phyloP scores from a whole-genome alignment of 1,284 basidiomycete species.

The Amylostereum chailletii region DNA sequence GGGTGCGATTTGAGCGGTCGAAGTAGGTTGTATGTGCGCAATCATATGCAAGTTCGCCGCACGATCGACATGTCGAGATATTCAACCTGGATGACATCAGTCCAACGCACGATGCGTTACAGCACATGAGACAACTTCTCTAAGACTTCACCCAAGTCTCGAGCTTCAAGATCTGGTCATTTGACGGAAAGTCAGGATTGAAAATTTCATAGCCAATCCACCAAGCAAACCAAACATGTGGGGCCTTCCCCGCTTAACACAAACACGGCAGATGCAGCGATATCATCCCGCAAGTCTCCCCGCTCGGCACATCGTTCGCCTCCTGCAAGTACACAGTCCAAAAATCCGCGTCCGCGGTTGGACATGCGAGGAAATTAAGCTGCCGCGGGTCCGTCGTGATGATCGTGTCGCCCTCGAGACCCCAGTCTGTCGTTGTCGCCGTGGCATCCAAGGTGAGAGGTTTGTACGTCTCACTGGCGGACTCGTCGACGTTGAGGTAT shows the following conservation, averaged over 20 bases:
- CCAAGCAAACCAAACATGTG: too few species aligned
- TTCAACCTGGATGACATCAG: too few species aligned
- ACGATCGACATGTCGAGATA: too few species aligned
- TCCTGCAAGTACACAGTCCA: slow-evolving; percentile 44
- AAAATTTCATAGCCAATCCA: too few species aligned
- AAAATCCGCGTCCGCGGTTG: slow-evolving; percentile 30
- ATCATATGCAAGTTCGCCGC: too few species aligned
- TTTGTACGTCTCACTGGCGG: slow-evolving; percentile 39
- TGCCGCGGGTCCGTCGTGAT: slow-evolving; percentile 41
- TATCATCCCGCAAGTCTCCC: slow-evolving; percentile 33
- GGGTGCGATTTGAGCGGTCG: too few species aligned
- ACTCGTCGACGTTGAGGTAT: slow-evolving; percentile 39
- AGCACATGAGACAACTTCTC: too few species aligned
- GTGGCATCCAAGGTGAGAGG: slow-evolving; percentile 36
- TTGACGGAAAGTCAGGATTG: too few species aligned
- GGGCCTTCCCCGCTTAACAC: slow-evolving; percentile 23
- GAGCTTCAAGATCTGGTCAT: too few species aligned
- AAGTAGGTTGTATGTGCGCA: too few species aligned
- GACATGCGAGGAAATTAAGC: slow-evolving; percentile 49
- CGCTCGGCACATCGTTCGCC: slow-evolving; percentile 40
- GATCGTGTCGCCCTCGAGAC: slow-evolving; percentile 51
- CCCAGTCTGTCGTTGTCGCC: slow-evolving; percentile 46
- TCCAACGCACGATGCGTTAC: too few species aligned
- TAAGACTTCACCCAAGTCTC: too few species aligned
- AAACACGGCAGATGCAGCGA: slow-evolving; percentile 47